Percentiles rank a stretch among this genome's conserved stretches.
phyloP scores from a whole-genome alignment of 192 early-diverging fungal species.

The Radiomyces spectabilis region DNA sequence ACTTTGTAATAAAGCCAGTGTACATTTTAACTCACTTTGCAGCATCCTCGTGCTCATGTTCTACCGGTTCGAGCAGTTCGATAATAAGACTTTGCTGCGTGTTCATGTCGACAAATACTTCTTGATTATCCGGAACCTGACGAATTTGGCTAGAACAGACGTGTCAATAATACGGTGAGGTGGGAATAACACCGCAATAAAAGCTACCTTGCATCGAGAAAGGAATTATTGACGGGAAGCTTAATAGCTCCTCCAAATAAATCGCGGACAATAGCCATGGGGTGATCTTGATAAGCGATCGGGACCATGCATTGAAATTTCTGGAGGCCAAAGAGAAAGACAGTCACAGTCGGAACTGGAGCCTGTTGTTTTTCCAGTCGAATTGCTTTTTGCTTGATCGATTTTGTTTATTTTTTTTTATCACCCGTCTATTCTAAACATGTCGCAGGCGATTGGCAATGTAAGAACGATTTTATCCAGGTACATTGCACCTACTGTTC shows the following conservation, averaged over 20 bases:
- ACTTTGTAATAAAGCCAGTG: not conserved
- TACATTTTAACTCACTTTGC: conserved; percentile 34
- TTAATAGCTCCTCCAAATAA: conserved; percentile 24
- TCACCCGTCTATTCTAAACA: conserved; percentile 3
- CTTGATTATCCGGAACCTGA: conserved; percentile 85
- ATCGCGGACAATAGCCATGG: too few relatives aligned
- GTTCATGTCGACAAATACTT: conserved; percentile 70
- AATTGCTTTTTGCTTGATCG: too few relatives aligned
- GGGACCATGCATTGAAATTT: too few relatives aligned
- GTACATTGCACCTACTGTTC: not conserved
- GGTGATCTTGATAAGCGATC: too few relatives aligned
- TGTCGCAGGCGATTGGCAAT: conserved; percentile 55
- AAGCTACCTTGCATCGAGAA: conserved; percentile 22
- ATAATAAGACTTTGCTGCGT: conserved; percentile 80
- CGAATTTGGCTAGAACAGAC: conserved; percentile 55
- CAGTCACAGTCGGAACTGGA: too few relatives aligned
- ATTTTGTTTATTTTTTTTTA: not conserved
- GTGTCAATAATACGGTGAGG: not conserved
- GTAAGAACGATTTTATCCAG: conserved; percentile 10
- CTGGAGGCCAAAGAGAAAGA: too few relatives aligned
- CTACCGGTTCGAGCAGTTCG: conserved; percentile 73
- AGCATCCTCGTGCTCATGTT: conserved; percentile 38
- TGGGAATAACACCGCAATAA: not conserved
- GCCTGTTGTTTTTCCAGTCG: too few relatives aligned
- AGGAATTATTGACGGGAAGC: conserved; percentile 6